phyloP scores from a whole-genome alignment of 78 protist genomes.

The Chrysochromulina tobinii region DNA sequence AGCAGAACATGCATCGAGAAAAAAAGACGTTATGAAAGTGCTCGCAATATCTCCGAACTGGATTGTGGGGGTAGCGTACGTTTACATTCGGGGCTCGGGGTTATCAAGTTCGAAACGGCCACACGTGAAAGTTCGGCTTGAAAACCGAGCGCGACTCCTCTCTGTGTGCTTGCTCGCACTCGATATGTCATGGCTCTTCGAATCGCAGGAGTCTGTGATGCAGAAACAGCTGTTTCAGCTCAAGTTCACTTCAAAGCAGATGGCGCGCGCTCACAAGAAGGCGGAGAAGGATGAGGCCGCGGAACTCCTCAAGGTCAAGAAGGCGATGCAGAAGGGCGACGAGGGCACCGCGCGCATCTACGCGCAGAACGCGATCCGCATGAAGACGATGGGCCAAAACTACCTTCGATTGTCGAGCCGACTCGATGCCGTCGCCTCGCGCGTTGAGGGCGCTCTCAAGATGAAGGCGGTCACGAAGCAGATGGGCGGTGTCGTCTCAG shows the following conservation, averaged over 20 bases:
- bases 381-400: conserved; percentile 78
- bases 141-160: too few relatives aligned
- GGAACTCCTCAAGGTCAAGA: conserved; percentile 57
- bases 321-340: conserved; percentile 89
- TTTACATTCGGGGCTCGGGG: too few relatives aligned
- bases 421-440: conserved; percentile 94
- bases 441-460: conserved; percentile 86
- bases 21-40: too few relatives aligned
- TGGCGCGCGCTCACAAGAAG: conserved; percentile 35
- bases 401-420: conserved; percentile 82
- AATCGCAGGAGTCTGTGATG: background rate
- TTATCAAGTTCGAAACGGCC: too few relatives aligned
- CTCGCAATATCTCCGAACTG: too few relatives aligned
- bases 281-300: conserved; percentile 59
- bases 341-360: conserved; percentile 93
- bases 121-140: too few relatives aligned
- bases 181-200: background rate
- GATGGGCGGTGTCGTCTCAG: conserved; percentile 82
- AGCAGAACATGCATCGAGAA: too few relatives aligned
- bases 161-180: too few relatives aligned
- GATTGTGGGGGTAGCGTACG: too few relatives aligned
- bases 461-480: conserved; percentile 83
- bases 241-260: conserved; percentile 66
- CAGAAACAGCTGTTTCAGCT: conserved; percentile 57
- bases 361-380: conserved; percentile 94